Evolutionary conservation across 345 rosid species (phyloP).

Genomic region (Murraya koenigii): DNA sequence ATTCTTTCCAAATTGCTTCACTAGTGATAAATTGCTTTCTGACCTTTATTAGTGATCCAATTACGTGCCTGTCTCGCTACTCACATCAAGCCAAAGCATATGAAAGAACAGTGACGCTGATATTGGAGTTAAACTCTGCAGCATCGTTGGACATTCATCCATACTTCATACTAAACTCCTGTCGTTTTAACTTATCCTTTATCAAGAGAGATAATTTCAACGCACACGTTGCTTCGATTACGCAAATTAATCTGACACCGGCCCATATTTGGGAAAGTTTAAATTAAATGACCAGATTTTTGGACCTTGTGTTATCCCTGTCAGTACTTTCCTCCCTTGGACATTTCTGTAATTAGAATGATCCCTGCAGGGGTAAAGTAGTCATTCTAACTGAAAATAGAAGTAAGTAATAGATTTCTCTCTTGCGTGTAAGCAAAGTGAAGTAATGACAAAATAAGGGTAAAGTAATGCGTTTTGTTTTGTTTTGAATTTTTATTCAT

Average conservation of each 20-base stretch:
- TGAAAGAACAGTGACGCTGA: not conserved
- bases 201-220: not conserved
- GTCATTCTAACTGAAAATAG: not conserved
- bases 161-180: rapidly evolving
- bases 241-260: not conserved
- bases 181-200: not conserved
- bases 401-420: not conserved
- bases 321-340: not conserved
- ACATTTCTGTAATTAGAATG: not conserved
- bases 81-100: not conserved
- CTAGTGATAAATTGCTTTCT: no score
- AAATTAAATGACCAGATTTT: not conserved
- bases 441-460: not conserved
- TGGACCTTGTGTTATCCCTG: not conserved
- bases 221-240: not conserved
- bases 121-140: no score
- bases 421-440: conserved; percentile 27
- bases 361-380: not conserved
- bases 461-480: conserved; percentile 30
- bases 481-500: conserved; percentile 32
- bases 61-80: not conserved
- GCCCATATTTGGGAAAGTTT: not conserved
- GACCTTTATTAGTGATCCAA: not conserved
- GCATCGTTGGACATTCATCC: not conserved
- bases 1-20: not conserved